Evolutionary conservation across 1,284 basidiomycete genomes (phyloP).

Genomic region (Hortiboletus rubellus): DNA sequence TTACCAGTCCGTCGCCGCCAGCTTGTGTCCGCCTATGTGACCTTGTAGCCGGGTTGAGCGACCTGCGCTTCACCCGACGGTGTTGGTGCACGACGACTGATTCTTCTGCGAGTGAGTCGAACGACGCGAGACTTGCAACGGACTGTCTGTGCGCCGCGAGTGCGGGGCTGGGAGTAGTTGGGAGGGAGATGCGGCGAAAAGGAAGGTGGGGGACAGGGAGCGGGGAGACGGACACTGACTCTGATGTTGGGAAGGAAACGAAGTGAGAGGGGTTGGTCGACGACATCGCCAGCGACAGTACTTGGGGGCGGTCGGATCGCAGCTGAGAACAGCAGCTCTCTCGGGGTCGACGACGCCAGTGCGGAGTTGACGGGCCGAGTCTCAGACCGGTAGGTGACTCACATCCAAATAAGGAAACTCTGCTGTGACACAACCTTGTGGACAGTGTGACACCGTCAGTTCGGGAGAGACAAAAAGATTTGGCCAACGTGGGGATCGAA

Average conservation of each 20-base stretch:
- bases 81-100: conserved; percentile 18
- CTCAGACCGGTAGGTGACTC: conserved; percentile 23
- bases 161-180: conserved; percentile 52
- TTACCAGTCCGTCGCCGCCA: conserved; percentile 43
- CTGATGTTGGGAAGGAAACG: conserved; percentile 33
- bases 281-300: conserved; percentile 21
- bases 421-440: neutral
- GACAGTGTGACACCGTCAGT: no score
- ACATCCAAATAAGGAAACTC: conserved; percentile 14
- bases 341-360: neutral
- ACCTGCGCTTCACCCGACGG: conserved; percentile 35
- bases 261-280: conserved; percentile 13
- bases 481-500: conserved; percentile 38
- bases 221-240: conserved; percentile 20
- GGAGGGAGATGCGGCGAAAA: conserved; percentile 76
- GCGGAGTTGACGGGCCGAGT: conserved; percentile 21
- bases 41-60: conserved; percentile 28
- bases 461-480: neutral
- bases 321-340: conserved; percentile 5
- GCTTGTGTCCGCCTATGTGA: conserved; percentile 34
- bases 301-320: conserved; percentile 9
- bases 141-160: conserved; percentile 54
- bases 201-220: conserved; percentile 50
- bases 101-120: conserved; percentile 65
- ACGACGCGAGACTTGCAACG: conserved; percentile 64